Percentiles rank a stretch among this genome's conserved stretches.
Evolutionary conservation across 2,329 filamentous ascomycete genomes (phyloP).

Genomic region (Colletotrichum sp.): DNA sequence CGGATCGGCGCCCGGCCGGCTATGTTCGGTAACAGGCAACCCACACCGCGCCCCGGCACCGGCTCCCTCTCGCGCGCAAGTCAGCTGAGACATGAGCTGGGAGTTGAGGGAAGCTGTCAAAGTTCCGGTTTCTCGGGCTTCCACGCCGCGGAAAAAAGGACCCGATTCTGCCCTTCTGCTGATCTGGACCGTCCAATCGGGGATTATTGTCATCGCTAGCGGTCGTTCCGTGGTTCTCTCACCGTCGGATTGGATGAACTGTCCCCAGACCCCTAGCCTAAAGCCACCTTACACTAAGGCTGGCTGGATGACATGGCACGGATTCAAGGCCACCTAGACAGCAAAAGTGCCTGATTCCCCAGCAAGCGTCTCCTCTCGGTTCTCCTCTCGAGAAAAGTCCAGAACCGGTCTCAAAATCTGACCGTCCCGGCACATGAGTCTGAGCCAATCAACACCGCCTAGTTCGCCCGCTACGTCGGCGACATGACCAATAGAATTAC

Average conservation of each 20-base stretch:
- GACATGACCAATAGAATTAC: conserved; percentile 20
- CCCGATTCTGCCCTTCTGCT: background rate
- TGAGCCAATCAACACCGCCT: background rate
- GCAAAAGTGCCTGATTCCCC: conserved; percentile 7
- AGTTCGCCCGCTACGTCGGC: background rate
- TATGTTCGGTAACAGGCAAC: conserved; percentile 13
- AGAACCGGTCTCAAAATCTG: background rate
- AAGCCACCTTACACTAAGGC: background rate
- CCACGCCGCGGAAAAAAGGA: background rate
- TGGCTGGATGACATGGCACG: background rate
- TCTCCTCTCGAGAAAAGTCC: background rate
- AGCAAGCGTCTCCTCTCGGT: background rate
- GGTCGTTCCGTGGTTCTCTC: background rate
- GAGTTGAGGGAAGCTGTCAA: background rate
- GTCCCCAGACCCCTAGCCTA: background rate
- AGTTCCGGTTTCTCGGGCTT: conserved; percentile 4
- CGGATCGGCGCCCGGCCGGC: conserved; percentile 1
- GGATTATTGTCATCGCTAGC: background rate
- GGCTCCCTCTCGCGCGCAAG: background rate
- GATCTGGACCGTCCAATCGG: conserved; percentile 7
- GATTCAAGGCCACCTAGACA: background rate
- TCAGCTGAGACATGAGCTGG: background rate
- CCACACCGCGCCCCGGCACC: background rate
- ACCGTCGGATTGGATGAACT: background rate
- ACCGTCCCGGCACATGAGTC: background rate